Evolutionary conservation across 176 grass and related monocot species (phyloP).

Genomic region (Rhynchospora breviuscula): DNA sequence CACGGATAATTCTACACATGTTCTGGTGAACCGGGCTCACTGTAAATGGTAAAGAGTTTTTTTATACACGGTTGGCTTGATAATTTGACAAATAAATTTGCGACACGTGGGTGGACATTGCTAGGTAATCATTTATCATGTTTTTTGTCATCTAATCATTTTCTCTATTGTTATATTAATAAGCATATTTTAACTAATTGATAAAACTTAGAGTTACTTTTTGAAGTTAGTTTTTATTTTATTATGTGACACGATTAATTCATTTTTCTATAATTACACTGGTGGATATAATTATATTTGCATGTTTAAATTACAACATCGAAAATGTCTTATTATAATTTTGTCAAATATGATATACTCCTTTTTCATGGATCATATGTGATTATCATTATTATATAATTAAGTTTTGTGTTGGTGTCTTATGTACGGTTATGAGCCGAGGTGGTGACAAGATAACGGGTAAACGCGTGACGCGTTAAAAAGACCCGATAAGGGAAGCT

Average conservation of each 20-base stretch:
- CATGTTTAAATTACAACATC: too few relatives aligned
- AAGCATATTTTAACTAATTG: neutral
- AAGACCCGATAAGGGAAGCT: neutral
- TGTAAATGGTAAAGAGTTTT: neutral
- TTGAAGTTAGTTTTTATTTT: neutral
- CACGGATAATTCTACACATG: neutral
- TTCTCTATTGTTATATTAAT: neutral
- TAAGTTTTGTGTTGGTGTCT: neutral
- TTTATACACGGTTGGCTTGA: too few relatives aligned
- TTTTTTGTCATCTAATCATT: neutral
- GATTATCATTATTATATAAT: too few relatives aligned
- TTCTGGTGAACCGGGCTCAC: neutral
- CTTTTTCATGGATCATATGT: too few relatives aligned
- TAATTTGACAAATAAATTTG: too few relatives aligned
- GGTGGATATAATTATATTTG: too few relatives aligned
- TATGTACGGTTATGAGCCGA: neutral
- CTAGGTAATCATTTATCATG: neutral
- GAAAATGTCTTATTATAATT: too few relatives aligned
- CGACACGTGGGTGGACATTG: too few relatives aligned
- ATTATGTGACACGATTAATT: neutral
- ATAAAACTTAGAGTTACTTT: neutral
- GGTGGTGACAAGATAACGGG: neutral
- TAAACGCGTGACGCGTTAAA: slow-evolving; percentile 9
- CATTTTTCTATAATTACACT: too few relatives aligned
- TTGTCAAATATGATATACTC: too few relatives aligned